Evolutionary conservation across 1,284 basidiomycete genomes (phyloP), one percentile per base, ranked within the genome.

Genomic region (Psilocybe mexicana): DNA sequence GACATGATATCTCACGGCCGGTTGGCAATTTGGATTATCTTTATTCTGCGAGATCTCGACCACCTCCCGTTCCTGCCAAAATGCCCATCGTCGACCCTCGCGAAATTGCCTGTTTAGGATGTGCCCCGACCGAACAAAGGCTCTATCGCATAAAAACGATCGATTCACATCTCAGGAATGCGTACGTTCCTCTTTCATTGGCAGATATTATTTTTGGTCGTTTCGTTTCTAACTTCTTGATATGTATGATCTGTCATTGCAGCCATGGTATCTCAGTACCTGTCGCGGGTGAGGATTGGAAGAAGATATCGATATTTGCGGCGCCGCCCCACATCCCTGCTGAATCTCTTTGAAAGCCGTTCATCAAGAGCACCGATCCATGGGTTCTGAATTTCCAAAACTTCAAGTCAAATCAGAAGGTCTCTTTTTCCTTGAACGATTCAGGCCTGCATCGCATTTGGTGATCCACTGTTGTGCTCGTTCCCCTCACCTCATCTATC

Each of bases 21-120:
- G 42, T 54, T 30, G 18, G 44, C 11, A 50, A 59, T n/a, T 24
- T 38, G 38, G 52, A 58, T 23, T 54, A 40, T 47, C 12, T 52
- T 12, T 51, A 57, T 45, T 42, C 43, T 43, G 36, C 36, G 25
- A 46, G 33, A 8, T 6, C 52, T 44, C 47, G 36, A 26, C 25
- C 43, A 6, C 42, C 24, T 12, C 52, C 30, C 12, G 40, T 23
- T 24, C 47, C 46, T 43, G 42, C 46, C 11, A 30, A 26, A 18
- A n/a, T 57, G 2, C 42, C 42, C 14, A 24, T 49, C 2, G 8
- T 36, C 30, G 49, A 35, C 8, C 24, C 48, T 2, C 53, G 36
- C 18, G 48, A 54, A 33, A 43, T 25, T 26, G 11, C 24, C 6
- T 61, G 48, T 38, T 48, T 55, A 51, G 35, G 38, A n/a, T 45